Conservation (phyloP, 192 early-diverging fungal species). For the Obelidium mucronatum region DNA sequence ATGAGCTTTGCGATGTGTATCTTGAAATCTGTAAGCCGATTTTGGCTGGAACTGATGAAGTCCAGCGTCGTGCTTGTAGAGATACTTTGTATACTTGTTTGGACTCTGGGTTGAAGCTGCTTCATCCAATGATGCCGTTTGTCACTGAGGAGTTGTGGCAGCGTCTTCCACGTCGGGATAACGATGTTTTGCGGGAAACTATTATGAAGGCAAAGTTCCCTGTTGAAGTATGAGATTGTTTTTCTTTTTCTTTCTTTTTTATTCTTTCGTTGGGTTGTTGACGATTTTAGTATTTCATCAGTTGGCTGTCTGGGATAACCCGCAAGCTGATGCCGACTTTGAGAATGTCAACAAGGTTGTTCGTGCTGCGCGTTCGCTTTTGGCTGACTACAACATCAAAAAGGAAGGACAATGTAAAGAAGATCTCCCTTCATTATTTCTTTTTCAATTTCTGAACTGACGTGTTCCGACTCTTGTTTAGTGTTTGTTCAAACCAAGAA, state of each 20-base stretch:
- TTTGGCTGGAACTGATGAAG: conserved; percentile 68
- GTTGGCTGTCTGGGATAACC: conserved; percentile 58
- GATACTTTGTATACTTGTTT: conserved; percentile 96
- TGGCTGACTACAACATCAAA: conserved; percentile 81
- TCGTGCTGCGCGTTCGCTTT: conserved; percentile 77
- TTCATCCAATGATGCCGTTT: conserved; percentile 99
- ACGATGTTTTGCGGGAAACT: conserved; percentile 61
- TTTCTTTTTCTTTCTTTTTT: conserved; percentile 49
- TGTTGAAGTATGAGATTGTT: conserved; percentile 35
- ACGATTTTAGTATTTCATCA: background rate
- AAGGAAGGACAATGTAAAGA: conserved; percentile 67
- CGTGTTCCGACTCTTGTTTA: background rate
- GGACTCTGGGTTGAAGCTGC: conserved; percentile 86
- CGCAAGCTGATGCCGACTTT: conserved; percentile 78
- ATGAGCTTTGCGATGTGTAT: conserved; percentile 97
- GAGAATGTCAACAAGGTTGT: conserved; percentile 80
- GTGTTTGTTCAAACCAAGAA: conserved; percentile 70
- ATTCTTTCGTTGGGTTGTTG: conserved; percentile 47
- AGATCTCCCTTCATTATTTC: no score
- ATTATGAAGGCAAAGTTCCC: conserved; percentile 81
- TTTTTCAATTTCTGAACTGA: no score
- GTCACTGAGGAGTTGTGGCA: conserved; percentile 99
- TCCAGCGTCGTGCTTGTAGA: conserved; percentile 57
- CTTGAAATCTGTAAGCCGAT: conserved; percentile 93
- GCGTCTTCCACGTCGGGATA: conserved; percentile 83